Evolutionary conservation across 768 basidiomycete genomes (phyloP), one percentile per base, ranked within the genome.

Genomic region (Galerina marginata): DNA sequence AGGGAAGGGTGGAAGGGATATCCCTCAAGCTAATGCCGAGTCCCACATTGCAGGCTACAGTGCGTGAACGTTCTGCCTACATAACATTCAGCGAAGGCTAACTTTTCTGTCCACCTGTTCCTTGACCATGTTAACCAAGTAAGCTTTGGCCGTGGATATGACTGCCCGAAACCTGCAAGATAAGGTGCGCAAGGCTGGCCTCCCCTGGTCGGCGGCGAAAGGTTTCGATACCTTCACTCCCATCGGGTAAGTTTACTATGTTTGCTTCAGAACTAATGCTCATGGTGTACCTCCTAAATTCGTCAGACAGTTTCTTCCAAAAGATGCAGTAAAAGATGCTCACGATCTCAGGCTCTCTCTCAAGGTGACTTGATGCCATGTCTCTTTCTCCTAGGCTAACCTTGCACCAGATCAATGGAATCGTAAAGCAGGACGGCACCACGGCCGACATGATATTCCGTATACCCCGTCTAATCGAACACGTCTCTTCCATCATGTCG

Each of bases 191-290:
- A 92, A 90, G 69, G 89, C 87, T 51, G 94, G 97, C 9, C 82
- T 99, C n/a, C 97, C 97, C 1, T 99, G 97, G 97, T 88, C 90
- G n/a, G 84, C 95, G 10, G 93, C 90, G 2, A 99, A 99, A 74
- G 96, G 96, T 2, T 97, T 98, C 66, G 96, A 99, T 73, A 96
- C 95, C 0, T 99, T 96, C 77, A 94, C 92, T 4, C 95, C 95
- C 2, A 84, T 96, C 63, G 90, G 95, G 94, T 93, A 69, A 43
- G 73, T 70, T 40, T 55, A 56, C 29, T 52, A 39, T 50, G 64
- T 56, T 20, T 42, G 14, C 12, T 14, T 7, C n/a, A 23, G 9
- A 12, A 15, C 33, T 7, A 20, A 10, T 16, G 9, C 15, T 14
- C 15, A 38, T 23, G 23, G 20, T 29, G n/a, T 6, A 39, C n/a